These are phyloP conservation scores for Ashbya aceris DNA, from an alignment of 1,139 yeast species.

Conservation along the genomic window DNA sequence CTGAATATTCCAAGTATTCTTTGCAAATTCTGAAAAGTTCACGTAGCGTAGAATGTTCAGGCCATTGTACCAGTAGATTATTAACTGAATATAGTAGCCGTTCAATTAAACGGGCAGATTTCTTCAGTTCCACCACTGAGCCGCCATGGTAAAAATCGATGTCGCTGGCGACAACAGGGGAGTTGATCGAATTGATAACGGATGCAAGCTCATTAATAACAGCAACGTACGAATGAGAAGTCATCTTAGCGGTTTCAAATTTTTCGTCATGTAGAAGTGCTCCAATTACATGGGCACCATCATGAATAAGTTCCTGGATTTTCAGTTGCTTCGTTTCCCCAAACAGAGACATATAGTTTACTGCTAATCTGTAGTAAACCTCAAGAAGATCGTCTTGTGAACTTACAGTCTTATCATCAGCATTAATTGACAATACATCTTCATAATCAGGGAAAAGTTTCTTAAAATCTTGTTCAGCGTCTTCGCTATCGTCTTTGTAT, in stretches of 20 bases:
- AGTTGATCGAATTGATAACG: conserved; percentile 25
- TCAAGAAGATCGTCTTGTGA: conserved; percentile 28
- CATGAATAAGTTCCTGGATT: conserved; percentile 31
- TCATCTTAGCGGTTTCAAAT: conserved; percentile 25
- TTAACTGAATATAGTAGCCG: conserved; percentile 40
- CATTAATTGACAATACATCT: conserved; percentile 39
- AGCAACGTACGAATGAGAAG: conserved; percentile 36
- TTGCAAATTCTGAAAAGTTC: conserved; percentile 56
- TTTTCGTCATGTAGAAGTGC: conserved; percentile 22
- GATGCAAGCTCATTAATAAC: conserved; percentile 35
- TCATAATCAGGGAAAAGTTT: conserved; percentile 82
- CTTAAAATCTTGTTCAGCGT: conserved; percentile 49
- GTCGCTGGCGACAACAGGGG: conserved; percentile 14
- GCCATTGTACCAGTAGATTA: conserved; percentile 66
- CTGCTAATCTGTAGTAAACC: conserved; percentile 31
- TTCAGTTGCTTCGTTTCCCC: conserved; percentile 13
- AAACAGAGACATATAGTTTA: conserved; percentile 32
- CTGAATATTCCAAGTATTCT: conserved; percentile 58
- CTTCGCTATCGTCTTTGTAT: conserved; percentile 50
- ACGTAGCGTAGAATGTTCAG: conserved; percentile 85
- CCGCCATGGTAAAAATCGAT: conserved; percentile 67
- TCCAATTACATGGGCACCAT: conserved; percentile 37
- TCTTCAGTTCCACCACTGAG: conserved; percentile 49
- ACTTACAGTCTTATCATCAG: conserved; percentile 14
- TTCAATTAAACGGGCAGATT: conserved; percentile 46